Base-by-base conservation (phyloP, 2,329 filamentous ascomycete species). In the Xylariaceae sp. region DNA sequence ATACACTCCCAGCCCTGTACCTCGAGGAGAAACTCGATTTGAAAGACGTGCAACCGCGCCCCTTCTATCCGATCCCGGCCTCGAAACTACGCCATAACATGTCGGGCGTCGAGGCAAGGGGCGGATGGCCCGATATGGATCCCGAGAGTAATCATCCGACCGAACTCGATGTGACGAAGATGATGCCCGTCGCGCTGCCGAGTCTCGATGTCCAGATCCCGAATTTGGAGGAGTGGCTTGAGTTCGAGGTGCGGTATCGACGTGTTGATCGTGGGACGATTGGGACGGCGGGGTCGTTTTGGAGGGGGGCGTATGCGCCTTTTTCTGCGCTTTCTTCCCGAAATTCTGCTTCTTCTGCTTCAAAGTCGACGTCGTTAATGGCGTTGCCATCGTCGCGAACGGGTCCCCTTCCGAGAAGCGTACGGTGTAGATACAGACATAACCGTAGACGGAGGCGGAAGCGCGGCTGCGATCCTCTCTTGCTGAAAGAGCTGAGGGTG, bases 1-100 rank as follows among this genome's bases (percentile, higher is more conserved):
- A 77, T 61, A 81, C 82, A 0, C 69, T 86, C 2, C 83, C 83
- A 0, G 83, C 78, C 1, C 68, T 86, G 6, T 85, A 85, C 66
- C 72, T 75, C 6, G 71, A 75, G 23, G 66, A 68, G 2, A 72
- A 81, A 49, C 60, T 75, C 7, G 65, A 69, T 51, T 57, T 70
- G 0, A 34, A 60, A 3, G 48, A 66, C 17, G 30, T 60, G 3
- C 18, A 17, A 6, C 61, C 66, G 7, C 60, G 63, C 1, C 41
- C 48, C 23, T 55, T 53, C 17, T 69, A 70, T 50, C 69, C 68
- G 7, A 2, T 54, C 7, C 48, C 60, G 11, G 57, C 53, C 0
- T 44, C 39, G 8, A 1, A 18, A 2, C 4, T 47, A 5, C 11
- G 4, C 9, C 3, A 39, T 7, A 10, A 63, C 9, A 61, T 59